Percentiles rank a stretch among this genome's conserved stretches.
Conservation (phyloP, 1,284 basidiomycete genomes). For the Ustilago lituana region DNA sequence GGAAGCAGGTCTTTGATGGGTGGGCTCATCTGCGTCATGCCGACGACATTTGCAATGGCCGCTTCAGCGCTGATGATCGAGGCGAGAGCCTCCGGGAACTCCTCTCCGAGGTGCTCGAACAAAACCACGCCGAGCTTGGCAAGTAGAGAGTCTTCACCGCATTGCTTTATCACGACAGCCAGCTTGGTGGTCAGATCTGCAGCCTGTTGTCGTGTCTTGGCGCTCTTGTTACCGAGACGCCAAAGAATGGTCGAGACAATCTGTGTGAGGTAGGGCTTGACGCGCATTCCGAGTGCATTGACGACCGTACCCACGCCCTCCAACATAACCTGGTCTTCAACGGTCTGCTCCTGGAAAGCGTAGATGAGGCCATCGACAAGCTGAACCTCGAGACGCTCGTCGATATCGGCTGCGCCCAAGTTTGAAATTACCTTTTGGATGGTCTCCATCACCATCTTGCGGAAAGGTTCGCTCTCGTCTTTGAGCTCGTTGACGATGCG, state of each 20-base stretch:
- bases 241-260: slow-evolving; percentile 99
- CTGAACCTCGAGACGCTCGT: slow-evolving; percentile 91
- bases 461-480: slow-evolving; percentile 82
- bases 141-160: slow-evolving; percentile 92
- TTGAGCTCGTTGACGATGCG: slow-evolving; percentile 96
- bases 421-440: slow-evolving; percentile 95
- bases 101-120: slow-evolving; percentile 98
- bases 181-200: slow-evolving; percentile 94
- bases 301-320: slow-evolving; percentile 98
- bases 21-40: slow-evolving; percentile 99
- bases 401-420: slow-evolving; percentile 93
- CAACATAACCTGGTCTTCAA: slow-evolving; percentile 98
- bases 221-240: slow-evolving; percentile 99
- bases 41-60: slow-evolving; percentile 98
- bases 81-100: slow-evolving; percentile 95
- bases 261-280: slow-evolving; percentile 97
- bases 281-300: slow-evolving; percentile 93
- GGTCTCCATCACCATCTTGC: slow-evolving; percentile 99
- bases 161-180: slow-evolving; percentile 97
- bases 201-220: slow-evolving; percentile 98
- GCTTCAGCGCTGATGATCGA: slow-evolving; percentile 98
- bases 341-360: slow-evolving; percentile 98
- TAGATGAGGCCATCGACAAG: slow-evolving; percentile 99
- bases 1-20: slow-evolving; percentile 98
- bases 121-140: slow-evolving; percentile 96